Base-by-base conservation (phyloP, 2,329 filamentous ascomycete genomes). In the Pseudopithomyces chartarum region DNA sequence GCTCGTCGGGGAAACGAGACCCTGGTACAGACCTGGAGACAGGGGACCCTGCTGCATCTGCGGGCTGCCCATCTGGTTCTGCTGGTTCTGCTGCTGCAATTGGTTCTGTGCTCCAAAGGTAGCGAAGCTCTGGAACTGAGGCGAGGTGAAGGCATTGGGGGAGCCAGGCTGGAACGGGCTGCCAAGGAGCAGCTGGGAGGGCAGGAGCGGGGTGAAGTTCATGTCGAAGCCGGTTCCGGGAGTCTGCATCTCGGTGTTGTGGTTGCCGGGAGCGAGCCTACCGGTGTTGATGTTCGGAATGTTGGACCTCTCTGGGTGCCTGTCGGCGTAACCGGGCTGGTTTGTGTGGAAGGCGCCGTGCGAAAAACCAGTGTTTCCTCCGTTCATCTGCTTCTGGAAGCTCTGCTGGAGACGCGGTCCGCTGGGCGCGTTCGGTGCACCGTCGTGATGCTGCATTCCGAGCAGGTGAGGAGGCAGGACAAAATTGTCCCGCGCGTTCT, bases 81-180 rank as follows among this genome's bases (percentile, higher is more conserved):
- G 80, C 63, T 85, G 82, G 81, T 58, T 87, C 60, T 84, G 83
- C 55, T 79, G 79, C 63, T 84, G 81, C 65, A 87, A 85, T 68
- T 92, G 85, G 78, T 75, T 76, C 55, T 75, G 72, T n/a, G 64
- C 64, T 12, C 68, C 68, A 55, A 95, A 96, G 60, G 83, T 86
- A 57, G 88, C 85, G 74, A 95, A 88, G 74, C 85, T 92, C 76
- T 95, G 89, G 78, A 97, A 99, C 75, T 97, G 93, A 38, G 93
- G 90, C 64, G 90, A 97, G 59, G 89, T 87, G 78, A 97, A 98
- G 36, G 91, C 89, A 33, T 90, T 91, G 3, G 94, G 94, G 5
- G 91, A 97, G 40, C 93, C 95, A 13, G 95, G 92, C 79, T 98
- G 95, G 79, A 98, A 98, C 17, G 95, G 95, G 77, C 92, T 97